phyloP scores from a whole-genome alignment of 2,329 filamentous ascomycete genomes.

The Scortechinia acanthostroma region DNA sequence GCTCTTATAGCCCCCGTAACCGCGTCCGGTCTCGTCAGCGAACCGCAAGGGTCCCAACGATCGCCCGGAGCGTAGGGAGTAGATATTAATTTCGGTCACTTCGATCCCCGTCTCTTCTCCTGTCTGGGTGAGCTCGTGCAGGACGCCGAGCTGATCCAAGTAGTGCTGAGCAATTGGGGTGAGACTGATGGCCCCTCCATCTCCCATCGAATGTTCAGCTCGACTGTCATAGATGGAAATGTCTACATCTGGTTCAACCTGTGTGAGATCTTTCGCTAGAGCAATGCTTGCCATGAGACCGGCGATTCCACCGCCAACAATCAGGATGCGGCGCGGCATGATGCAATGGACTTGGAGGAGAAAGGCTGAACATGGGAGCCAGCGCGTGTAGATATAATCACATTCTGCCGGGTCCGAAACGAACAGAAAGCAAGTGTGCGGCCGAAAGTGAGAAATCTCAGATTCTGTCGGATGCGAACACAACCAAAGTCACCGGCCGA shows the following conservation, averaged over 20 bases:
- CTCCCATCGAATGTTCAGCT: slow-evolving; percentile 21
- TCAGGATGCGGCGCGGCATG: not conserved
- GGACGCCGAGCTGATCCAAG: slow-evolving; percentile 27
- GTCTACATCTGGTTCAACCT: not conserved
- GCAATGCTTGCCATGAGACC: not conserved
- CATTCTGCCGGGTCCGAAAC: too few species aligned
- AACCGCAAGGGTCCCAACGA: slow-evolving; percentile 26
- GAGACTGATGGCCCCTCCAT: slow-evolving; percentile 31
- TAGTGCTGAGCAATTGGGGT: slow-evolving; percentile 31
- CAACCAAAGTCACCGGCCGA: too few species aligned
- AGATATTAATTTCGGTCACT: slow-evolving; percentile 12
- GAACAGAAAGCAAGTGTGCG: too few species aligned
- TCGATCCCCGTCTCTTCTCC: slow-evolving; percentile 19
- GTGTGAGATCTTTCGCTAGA: not conserved
- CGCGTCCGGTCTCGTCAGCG: slow-evolving; percentile 21
- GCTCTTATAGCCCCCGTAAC: slow-evolving; percentile 27
- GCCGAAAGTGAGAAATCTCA: too few species aligned
- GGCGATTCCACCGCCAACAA: not conserved
- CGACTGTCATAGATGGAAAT: not conserved
- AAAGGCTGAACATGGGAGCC: too few species aligned
- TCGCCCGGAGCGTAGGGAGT: slow-evolving; percentile 25
- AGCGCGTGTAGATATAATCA: too few species aligned
- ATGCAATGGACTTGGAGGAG: too few species aligned
- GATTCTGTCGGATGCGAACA: too few species aligned
- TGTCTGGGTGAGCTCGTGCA: slow-evolving; percentile 23